phyloP scores from a whole-genome alignment of 2,329 filamentous ascomycete genomes.

The Fusarium nematophilum region DNA sequence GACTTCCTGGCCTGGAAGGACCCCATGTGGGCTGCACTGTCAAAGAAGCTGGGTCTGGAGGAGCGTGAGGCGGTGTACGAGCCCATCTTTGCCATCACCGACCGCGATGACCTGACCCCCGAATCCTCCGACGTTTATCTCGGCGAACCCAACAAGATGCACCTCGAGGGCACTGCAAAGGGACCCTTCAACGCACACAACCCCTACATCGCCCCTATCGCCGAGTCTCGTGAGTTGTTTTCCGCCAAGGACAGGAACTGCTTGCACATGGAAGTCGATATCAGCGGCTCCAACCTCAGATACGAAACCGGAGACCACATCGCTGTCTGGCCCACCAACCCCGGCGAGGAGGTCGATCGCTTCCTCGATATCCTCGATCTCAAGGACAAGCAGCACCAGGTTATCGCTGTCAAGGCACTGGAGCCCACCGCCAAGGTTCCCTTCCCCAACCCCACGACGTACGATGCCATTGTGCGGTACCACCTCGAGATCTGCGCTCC shows the following conservation, averaged over 20 bases:
- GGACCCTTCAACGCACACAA: slow-evolving; percentile 97
- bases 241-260: slow-evolving; percentile 91
- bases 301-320: slow-evolving; percentile 99
- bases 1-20: slow-evolving; percentile 99
- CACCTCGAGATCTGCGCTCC: slow-evolving; percentile 97
- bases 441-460: slow-evolving; percentile 96
- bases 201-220: slow-evolving; percentile 94
- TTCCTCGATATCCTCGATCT: slow-evolving; percentile 85
- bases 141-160: slow-evolving; percentile 95
- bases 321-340: slow-evolving; percentile 96
- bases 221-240: slow-evolving; percentile 92
- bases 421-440: slow-evolving; percentile 97
- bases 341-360: slow-evolving; percentile 90
- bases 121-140: slow-evolving; percentile 89
- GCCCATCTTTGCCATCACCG: slow-evolving; percentile 85
- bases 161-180: slow-evolving; percentile 84
- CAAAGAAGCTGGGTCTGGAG: slow-evolving; percentile 86
- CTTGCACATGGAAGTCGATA: slow-evolving; percentile 93
- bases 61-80: slow-evolving; percentile 98
- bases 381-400: slow-evolving; percentile 78
- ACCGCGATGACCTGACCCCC: slow-evolving; percentile 77
- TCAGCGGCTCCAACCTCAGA: slow-evolving; percentile 86
- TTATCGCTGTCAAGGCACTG: slow-evolving; percentile 89
- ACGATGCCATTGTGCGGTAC: slow-evolving; percentile 91
- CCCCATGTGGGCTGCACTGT: slow-evolving; percentile 93